A percentile compares a stretch with the other conserved stretches of the same genome.
phyloP scores from a whole-genome alignment of 108 stramenopile genomes.

The Cyclotella cryptica region DNA sequence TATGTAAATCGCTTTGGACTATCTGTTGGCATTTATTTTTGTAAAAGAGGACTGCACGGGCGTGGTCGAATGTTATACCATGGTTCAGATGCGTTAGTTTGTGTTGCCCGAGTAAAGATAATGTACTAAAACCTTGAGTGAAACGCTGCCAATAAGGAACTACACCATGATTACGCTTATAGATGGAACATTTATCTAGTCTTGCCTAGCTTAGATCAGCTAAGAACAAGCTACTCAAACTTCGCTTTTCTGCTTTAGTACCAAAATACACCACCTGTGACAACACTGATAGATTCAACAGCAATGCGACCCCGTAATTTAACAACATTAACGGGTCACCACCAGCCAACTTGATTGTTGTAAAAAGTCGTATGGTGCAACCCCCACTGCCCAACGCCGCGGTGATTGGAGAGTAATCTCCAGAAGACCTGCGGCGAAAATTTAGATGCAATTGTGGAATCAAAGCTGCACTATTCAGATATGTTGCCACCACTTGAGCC shows the following conservation, averaged over 20 bases:
- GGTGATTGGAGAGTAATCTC: slow-evolving; percentile 61
- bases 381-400: slow-evolving; percentile 53
- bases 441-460: slow-evolving; percentile 60
- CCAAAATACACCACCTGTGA: slow-evolving; percentile 59
- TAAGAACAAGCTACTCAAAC: slow-evolving; percentile 22
- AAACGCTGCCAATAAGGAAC: too few relatives aligned
- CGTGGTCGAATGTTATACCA: too few relatives aligned
- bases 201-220: slow-evolving; percentile 23
- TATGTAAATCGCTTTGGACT: too few relatives aligned
- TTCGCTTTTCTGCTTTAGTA: slow-evolving; percentile 42
- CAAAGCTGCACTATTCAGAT: slow-evolving; percentile 50
- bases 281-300: slow-evolving; percentile 50
- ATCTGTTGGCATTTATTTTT: too few relatives aligned
- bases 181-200: too few relatives aligned
- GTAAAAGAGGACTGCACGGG: too few relatives aligned
- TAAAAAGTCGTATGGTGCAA: slow-evolving; percentile 55
- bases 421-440: slow-evolving; percentile 11
- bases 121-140: too few relatives aligned
- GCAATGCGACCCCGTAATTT: slow-evolving; percentile 43
- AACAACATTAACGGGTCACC: slow-evolving; percentile 53
- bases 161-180: not conserved
- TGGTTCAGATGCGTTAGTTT: too few relatives aligned
- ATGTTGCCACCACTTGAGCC: slow-evolving; percentile 51
- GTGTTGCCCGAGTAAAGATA: too few relatives aligned
- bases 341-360: slow-evolving; percentile 51